Base-by-base conservation (phyloP, 331 rosid genomes). In the Prunus yedoensis region DNA sequence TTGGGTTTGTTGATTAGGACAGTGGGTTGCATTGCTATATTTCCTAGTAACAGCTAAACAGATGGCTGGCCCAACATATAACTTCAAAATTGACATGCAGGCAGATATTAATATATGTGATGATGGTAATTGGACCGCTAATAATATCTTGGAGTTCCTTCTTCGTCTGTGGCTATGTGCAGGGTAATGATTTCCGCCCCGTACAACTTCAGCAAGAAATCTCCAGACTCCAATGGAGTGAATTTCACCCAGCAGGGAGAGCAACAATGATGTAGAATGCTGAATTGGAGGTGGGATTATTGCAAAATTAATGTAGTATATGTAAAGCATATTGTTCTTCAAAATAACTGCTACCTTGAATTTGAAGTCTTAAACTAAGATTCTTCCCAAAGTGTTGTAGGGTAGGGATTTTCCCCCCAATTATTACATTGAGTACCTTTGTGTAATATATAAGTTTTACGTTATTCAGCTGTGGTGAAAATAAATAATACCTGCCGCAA, bases 101-200 rank as follows among this genome's bases (percentile, higher is more conserved):
- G 15, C 64, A 23, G 32, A 25, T 16, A 15, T 25, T 59, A 3
- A 0, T 21, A 27, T 46, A 38, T 32, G 14, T 38, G 16, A 30
- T 38, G 16, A 30, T 76, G 32, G 50, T 49, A 64, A 62, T 62
- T 17, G 68, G 68, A 62, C 47, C n/a, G 49, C 49, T 18, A 17
- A 61, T 28, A 15, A 43, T 75, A 71, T 77, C 77, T 50, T 25
- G 69, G 71, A 69, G 30, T 59, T 47, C 35, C 46, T 70, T 80
- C 62, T 77, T 6, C 56, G 32, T 70, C 49, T 77, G 73, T 66
- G 17, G 54, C 53, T 38, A 21, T 35, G 8, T 20, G 79, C 87
- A 94, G 99, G 91, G 94, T 79, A 77, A 90, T 79, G 91, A 89
- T 50, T 83, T 64, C 90, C 30, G 89, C 90, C 61, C 99, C 99